These are phyloP conservation scores for Fusarium sp. DNA, from an alignment of 2,329 filamentous ascomycete species.

Conservation along the genomic window DNA sequence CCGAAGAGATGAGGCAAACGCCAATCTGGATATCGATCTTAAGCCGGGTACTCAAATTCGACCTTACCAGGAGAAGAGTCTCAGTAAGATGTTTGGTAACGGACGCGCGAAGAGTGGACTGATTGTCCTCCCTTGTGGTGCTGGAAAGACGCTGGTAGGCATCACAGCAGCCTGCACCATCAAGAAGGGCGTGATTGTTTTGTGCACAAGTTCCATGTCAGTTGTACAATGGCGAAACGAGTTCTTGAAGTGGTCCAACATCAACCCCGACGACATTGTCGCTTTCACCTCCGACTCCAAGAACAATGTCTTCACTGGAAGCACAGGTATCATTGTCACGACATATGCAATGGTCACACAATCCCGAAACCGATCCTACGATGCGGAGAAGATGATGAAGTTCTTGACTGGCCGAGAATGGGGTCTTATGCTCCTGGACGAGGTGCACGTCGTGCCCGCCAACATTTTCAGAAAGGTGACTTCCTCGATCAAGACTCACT, in stretches of 20 bases:
- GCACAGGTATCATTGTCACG: conserved; percentile 95
- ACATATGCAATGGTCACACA: conserved; percentile 99
- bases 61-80: conserved; percentile 94
- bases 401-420: conserved; percentile 91
- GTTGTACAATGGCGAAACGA: conserved; percentile 97
- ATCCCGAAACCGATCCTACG: conserved; percentile 85
- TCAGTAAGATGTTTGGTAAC: conserved; percentile 99
- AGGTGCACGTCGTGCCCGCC: conserved; percentile 97
- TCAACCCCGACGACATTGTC: conserved; percentile 89
- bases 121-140: conserved; percentile 95
- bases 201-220: conserved; percentile 98
- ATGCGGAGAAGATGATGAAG: conserved; percentile 97
- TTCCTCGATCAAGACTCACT: conserved; percentile 91
- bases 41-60: conserved; percentile 90
- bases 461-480: conserved; percentile 97
- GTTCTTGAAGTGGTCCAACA: conserved; percentile 98
- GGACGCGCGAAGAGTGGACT: conserved; percentile 96
- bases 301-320: conserved; percentile 78
- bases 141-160: conserved; percentile 97
- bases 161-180: conserved; percentile 98
- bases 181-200: conserved; percentile 93
- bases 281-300: conserved; percentile 97
- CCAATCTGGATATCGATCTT: conserved; percentile 92
- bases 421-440: conserved; percentile 96
- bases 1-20: conserved; percentile 86